Percentiles rank a stretch among this genome's conserved stretches.
phyloP scores from a whole-genome alignment of 1,284 basidiomycete genomes.

The Lentinula novae-zelandiae region DNA sequence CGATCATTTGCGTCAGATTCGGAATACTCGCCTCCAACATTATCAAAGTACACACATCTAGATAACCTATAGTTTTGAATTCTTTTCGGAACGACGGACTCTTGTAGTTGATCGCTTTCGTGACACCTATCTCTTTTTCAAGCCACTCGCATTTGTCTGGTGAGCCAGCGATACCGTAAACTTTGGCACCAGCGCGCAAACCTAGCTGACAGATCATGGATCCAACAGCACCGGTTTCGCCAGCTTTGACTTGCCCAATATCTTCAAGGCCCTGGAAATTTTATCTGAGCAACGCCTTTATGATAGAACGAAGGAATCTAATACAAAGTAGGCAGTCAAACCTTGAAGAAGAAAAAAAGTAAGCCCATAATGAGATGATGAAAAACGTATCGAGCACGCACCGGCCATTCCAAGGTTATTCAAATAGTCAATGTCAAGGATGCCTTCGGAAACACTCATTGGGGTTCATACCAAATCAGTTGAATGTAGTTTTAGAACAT shows the following conservation, averaged over 20 bases:
- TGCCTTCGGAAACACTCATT: constrained; percentile 51
- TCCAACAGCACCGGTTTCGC: constrained; percentile 73
- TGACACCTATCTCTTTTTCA: constrained; percentile 75
- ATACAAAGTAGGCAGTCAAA: constrained; percentile 81
- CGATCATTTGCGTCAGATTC: constrained; percentile 23
- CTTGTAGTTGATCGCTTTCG: constrained; percentile 88
- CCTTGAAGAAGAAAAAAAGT: constrained; percentile 36
- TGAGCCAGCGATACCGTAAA: constrained; percentile 76
- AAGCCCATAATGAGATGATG: not conserved
- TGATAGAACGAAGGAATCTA: constrained; percentile 11
- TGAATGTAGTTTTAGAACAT: constrained; percentile 18
- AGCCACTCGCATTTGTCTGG: constrained; percentile 84
- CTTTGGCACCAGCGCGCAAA: constrained; percentile 70
- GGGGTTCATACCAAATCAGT: not conserved
- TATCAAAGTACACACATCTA: constrained; percentile 86
- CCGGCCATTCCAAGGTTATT: constrained; percentile 64
- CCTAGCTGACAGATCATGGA: constrained; percentile 76
- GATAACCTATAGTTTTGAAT: constrained; percentile 59
- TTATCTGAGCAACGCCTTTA: not conserved
- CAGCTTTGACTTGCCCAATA: constrained; percentile 73
- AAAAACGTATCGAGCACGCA: constrained; percentile 22
- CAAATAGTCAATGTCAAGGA: constrained; percentile 68
- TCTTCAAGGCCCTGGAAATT: constrained; percentile 72
- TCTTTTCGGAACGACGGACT: constrained; percentile 65
- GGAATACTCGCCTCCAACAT: constrained; percentile 83